Evolutionary conservation across 2,329 filamentous ascomycete species (phyloP).

Genomic region (Xenosphaeropsis pyriputrescens): DNA sequence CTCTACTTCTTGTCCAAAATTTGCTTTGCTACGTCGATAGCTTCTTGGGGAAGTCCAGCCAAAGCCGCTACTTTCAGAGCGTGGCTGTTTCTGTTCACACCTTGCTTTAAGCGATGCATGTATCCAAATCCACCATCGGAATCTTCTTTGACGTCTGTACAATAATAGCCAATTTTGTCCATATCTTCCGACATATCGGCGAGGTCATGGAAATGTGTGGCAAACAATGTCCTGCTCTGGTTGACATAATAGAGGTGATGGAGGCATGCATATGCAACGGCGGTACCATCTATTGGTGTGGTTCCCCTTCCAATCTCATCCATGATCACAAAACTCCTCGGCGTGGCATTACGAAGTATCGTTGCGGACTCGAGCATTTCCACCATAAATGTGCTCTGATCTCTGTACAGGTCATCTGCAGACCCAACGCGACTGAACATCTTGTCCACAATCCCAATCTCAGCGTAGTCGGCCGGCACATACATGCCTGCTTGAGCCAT

Average conservation of each 20-base stretch:
- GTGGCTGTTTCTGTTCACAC: slow-evolving; percentile 77
- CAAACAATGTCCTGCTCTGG: slow-evolving; percentile 70
- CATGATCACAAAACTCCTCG: slow-evolving; percentile 88
- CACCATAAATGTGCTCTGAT: slow-evolving; percentile 98
- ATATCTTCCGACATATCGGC: slow-evolving; percentile 58
- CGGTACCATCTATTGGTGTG: slow-evolving; percentile 80
- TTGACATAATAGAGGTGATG: slow-evolving; percentile 72
- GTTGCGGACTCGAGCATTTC: slow-evolving; percentile 96
- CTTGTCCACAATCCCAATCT: slow-evolving; percentile 86
- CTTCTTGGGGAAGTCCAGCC: slow-evolving; percentile 65
- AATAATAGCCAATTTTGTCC: slow-evolving; percentile 40
- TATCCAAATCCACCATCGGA: slow-evolving; percentile 61
- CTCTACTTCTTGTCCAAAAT: slow-evolving; percentile 11
- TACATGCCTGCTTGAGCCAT: slow-evolving; percentile 87
- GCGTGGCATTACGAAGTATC: slow-evolving; percentile 75
- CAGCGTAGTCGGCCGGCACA: slow-evolving; percentile 76
- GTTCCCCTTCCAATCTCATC: slow-evolving; percentile 94
- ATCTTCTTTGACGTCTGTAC: slow-evolving; percentile 77
- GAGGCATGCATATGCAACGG: slow-evolving; percentile 78
- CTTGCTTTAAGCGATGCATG: slow-evolving; percentile 65
- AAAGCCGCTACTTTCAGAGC: slow-evolving; percentile 87
- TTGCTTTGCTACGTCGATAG: slow-evolving; percentile 47
- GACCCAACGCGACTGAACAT: slow-evolving; percentile 90
- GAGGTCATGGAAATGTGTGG: slow-evolving; percentile 83
- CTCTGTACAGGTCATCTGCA: slow-evolving; percentile 84